Evolutionary conservation across 1,139 yeast genomes (phyloP).

Genomic region (Lizanozyma gosingica): DNA sequence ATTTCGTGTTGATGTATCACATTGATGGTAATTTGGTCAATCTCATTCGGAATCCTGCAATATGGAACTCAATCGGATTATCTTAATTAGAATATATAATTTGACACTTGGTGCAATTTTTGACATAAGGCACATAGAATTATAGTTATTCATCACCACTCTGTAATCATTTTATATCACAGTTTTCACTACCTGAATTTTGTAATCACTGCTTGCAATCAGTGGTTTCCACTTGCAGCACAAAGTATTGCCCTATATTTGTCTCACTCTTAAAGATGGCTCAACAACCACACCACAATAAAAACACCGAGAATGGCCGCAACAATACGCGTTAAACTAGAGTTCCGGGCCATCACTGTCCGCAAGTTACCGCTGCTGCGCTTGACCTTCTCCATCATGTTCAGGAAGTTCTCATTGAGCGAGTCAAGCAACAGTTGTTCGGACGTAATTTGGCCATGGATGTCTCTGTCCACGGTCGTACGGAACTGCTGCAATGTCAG

Average conservation of each 20-base stretch:
- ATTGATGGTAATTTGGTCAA: no score
- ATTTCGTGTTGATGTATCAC: no score
- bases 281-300: constrained; percentile 30
- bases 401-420: constrained; percentile 32
- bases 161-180: no score
- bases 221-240: no score
- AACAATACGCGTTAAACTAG: constrained; percentile 33
- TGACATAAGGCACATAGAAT: no score
- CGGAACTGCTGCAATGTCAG: constrained; percentile 37
- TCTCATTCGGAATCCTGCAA: no score
- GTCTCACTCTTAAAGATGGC: constrained; percentile 15
- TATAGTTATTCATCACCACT: no score
- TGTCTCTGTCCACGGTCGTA: constrained; percentile 35
- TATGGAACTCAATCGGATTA: no score
- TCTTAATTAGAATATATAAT: no score
- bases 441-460: constrained; percentile 33
- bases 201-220: no score
- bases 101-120: no score
- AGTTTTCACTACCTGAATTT: no score
- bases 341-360: constrained; percentile 35
- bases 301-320: constrained; percentile 25
- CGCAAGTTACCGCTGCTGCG: constrained; percentile 35
- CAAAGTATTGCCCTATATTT: constrained; percentile 1
- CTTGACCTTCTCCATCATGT: constrained; percentile 30
- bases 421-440: constrained; percentile 31